These are phyloP conservation scores for Malus fusca DNA, from an alignment of 306 rosid species.

Conservation along the genomic window DNA sequence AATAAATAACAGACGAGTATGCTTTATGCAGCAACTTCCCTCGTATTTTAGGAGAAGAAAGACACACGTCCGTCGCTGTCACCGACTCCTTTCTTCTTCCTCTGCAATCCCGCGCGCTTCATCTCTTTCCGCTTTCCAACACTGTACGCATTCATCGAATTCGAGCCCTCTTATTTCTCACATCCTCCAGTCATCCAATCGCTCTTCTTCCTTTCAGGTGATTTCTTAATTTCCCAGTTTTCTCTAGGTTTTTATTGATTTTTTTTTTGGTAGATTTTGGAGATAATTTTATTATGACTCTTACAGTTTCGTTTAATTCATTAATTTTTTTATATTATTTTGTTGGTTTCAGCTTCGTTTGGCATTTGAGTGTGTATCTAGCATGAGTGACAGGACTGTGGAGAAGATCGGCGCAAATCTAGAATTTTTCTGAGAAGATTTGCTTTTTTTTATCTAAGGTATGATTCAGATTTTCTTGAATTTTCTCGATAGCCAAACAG, in stretches of 20 bases:
- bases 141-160: not conserved
- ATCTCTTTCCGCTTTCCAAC: not conserved
- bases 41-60: not conserved
- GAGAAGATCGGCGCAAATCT: conserved; percentile 1
- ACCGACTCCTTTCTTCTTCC: not conserved
- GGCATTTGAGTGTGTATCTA: not conserved
- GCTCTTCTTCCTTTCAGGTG: not conserved
- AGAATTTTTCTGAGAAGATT: not conserved
- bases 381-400: not conserved
- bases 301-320: not conserved
- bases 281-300: not conserved
- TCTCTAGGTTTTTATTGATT: not conserved
- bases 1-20: not conserved
- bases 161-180: not conserved
- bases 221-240: not conserved
- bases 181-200: not conserved
- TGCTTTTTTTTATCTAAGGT: not conserved
- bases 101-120: not conserved
- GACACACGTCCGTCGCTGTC: not conserved
- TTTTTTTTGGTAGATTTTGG: not conserved
- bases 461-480: not conserved
- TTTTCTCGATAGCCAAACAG: not conserved
- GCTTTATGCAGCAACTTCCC: not conserved
- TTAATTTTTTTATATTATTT: not conserved
- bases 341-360: not conserved